Evolutionary conservation across 176 grass and related monocot species (phyloP), one percentile per base, ranked within the genome.

Genomic region (Cocos nucifera): DNA sequence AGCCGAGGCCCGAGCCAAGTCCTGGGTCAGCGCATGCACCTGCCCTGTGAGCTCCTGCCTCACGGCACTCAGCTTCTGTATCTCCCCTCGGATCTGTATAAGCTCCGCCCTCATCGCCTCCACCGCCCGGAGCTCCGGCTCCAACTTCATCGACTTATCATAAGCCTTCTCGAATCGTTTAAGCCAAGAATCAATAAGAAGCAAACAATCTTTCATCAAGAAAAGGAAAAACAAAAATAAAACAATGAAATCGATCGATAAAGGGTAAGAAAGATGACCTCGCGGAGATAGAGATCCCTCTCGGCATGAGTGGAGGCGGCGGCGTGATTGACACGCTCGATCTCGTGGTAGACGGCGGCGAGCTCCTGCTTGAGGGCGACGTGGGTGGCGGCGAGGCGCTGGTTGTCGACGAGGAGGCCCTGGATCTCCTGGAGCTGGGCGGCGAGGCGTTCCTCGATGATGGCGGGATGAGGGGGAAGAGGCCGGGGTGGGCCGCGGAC

Each of bases 361-460:
- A 90, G 79, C 81, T 98, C 93, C 73, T 98, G 84, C 72, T 92
- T 79, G 30, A 98, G 87, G 18, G 93, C 93, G 23, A 98, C 93
- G 56, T 98, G 93, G 39, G 93, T 98, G 19, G 93, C 87, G 21
- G 93, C 76, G 53, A 98, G 84, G n/a, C 84, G 88, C 72, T 98
- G 93, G 70, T 98, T 98, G 66, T 83, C 87, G 53, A 54, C 79
- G 56, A 98, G 79, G 9, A 98, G 73, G 30, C 51, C 73, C 49
- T 92, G 93, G 54, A 86, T 79, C 51, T 98, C 93, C 39, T 97
- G 80, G 51, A 88, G 84, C 75, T 97, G 87, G 6, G 51, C 76
- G 20, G 75, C 81, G 22, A 97, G 73, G n/a, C 72, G 92, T 54
- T 97, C 92, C 92, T 97, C 87, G 27, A 97, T 69, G 26, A 81